Base-by-base conservation (phyloP, 1,139 yeast genomes). In the Candida glucosophila region DNA sequence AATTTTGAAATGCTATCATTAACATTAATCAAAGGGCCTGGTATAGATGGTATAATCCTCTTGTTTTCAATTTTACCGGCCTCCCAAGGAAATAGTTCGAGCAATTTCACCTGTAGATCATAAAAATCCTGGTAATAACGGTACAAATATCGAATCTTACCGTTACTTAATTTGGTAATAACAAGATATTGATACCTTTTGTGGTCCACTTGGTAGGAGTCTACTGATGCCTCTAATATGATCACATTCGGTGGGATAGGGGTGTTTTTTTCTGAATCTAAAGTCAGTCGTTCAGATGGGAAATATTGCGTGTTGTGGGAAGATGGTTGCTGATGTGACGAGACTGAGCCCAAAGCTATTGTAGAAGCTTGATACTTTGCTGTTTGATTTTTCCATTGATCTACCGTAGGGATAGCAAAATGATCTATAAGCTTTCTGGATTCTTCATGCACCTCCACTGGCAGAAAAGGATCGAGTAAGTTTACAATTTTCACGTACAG, bases 41-140 rank as follows among this genome's bases (percentile, higher is more conserved):
- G 98, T 47, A 92, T 88, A 36, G 81, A 85, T 4, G 99, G 98
- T 33, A 90, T 67, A 20, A 80, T 79, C 37, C 98, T 71, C 30
- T 63, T 58, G 37, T 74, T 73, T 50, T 80, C 85, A 24, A 78
- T 75, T 39, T 86, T 77, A 5, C 97, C 97, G 4, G 97, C 95
- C 51, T 90, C 98, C 36, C 67, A 76, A 3, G 97, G 97, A 59
- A 82, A 90, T 23, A 78, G 67, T 43, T 82, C 94, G 30, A 90
- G 62, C 26, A 92, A 60, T 36, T 70, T 74, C 27, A 88, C 90
- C 50, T 92, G 98, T 46, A 88, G 72, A 52, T 90, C 95, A 52
- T 88, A 90, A 49, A 92, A 92, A 55, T 92, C 98, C 50, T 90
- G 96, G 52, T 92, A 92, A 54, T 73, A 88, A 36, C 98, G 70